phyloP scores from a whole-genome alignment of 108 stramenopile genomes.

The Discostella stelligeroides region DNA sequence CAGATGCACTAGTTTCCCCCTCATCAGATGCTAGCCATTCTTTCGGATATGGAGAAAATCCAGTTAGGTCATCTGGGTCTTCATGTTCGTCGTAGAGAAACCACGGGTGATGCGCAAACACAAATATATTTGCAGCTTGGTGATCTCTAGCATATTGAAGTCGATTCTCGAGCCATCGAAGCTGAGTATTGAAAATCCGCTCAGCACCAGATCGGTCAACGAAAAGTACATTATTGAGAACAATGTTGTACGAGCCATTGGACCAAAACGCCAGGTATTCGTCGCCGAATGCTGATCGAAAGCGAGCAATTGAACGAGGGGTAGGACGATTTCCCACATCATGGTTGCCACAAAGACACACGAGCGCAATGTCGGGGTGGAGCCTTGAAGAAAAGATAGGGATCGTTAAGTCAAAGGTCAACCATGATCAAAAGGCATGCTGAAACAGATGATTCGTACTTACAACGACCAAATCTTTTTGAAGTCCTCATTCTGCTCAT shows the following conservation, averaged over 20 bases:
- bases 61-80: slow-evolving; percentile 39
- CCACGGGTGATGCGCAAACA: slow-evolving; percentile 79
- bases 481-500: slow-evolving; percentile 62
- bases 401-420: not conserved
- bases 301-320: slow-evolving; percentile 56
- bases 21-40: slow-evolving; percentile 36
- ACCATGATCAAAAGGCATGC: not conserved
- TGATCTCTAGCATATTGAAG: slow-evolving; percentile 52
- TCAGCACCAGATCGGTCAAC: slow-evolving; percentile 49
- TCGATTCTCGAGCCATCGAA: slow-evolving; percentile 65
- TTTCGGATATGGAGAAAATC: slow-evolving; percentile 38
- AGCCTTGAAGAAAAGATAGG: slow-evolving; percentile 12
- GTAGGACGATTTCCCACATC: slow-evolving; percentile 82
- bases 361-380: slow-evolving; percentile 72
- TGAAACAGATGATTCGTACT: not conserved
- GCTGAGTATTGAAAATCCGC: slow-evolving; percentile 54
- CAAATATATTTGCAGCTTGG: slow-evolving; percentile 58
- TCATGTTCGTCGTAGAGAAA: slow-evolving; percentile 74
- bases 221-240: slow-evolving; percentile 65
- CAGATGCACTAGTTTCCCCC: not conserved
- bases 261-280: slow-evolving; percentile 77
- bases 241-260: slow-evolving; percentile 70
- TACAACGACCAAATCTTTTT: slow-evolving; percentile 47
- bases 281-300: slow-evolving; percentile 66
- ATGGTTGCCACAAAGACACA: slow-evolving; percentile 87